phyloP scores from a whole-genome alignment of 208 protist genomes.

The Borovskyia barvae region DNA sequence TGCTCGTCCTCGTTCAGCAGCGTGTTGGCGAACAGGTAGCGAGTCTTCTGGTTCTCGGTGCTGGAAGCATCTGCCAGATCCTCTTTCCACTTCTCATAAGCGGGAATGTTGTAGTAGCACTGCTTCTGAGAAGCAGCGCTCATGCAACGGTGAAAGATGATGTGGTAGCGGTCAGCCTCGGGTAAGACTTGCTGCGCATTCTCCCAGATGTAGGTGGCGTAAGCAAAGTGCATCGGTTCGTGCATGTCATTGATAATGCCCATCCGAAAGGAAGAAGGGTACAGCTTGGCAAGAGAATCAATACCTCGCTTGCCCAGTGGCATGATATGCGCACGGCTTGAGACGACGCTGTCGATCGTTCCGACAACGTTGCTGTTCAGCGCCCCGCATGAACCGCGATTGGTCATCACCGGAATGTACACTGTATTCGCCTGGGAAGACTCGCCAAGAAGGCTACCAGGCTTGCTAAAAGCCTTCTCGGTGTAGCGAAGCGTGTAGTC shows the following conservation, averaged over 20 bases:
- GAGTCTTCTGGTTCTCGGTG: conserved; percentile 83
- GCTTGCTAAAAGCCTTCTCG: conserved; percentile 86
- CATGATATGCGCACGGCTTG: conserved; percentile 64
- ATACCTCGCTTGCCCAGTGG: conserved; percentile 83
- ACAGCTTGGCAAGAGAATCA: conserved; percentile 85
- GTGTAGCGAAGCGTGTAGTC: conserved; percentile 90
- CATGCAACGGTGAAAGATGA: conserved; percentile 87
- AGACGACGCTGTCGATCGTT: conserved; percentile 53
- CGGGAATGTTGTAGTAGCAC: conserved; percentile 80
- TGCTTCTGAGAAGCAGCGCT: conserved; percentile 78
- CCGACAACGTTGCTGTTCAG: conserved; percentile 84
- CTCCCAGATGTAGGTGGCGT: conserved; percentile 82
- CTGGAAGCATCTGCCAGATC: conserved; percentile 69
- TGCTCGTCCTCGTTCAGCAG: conserved; percentile 86
- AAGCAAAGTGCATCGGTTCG: conserved; percentile 87
- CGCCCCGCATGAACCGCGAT: conserved; percentile 87
- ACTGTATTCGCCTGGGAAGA: conserved; percentile 41
- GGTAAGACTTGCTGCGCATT: conserved; percentile 52
- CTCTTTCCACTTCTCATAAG: conserved; percentile 80
- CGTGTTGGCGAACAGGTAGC: conserved; percentile 86
- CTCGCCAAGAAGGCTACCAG: conserved; percentile 23
- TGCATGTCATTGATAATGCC: conserved; percentile 90
- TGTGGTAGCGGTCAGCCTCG: conserved; percentile 66
- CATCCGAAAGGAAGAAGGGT: conserved; percentile 70
- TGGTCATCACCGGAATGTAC: conserved; percentile 88